Percentiles rank a stretch among this genome's conserved stretches.
Evolutionary conservation across 2,329 filamentous ascomycete species (phyloP).

Genomic region (Paracamarosporium sp.): DNA sequence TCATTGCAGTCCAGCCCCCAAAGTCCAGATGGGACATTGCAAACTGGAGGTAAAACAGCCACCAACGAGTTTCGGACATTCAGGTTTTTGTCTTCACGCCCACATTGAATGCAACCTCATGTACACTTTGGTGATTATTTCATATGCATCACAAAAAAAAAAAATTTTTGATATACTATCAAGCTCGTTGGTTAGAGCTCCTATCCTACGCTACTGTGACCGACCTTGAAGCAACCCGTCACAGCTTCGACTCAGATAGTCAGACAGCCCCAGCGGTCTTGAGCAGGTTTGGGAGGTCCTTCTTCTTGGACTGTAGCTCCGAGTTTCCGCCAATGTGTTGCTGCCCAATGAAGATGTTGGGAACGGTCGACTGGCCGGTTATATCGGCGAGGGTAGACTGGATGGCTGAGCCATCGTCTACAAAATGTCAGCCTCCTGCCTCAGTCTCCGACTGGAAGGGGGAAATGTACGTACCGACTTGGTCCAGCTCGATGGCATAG

Average conservation of each 20-base stretch:
- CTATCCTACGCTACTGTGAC: neutral
- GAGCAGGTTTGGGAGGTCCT: slow-evolving; percentile 69
- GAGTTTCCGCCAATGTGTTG: slow-evolving; percentile 98
- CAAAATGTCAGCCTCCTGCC: neutral
- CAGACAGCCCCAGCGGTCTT: slow-evolving; percentile 70
- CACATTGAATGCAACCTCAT: too few relatives aligned
- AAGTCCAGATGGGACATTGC: too few relatives aligned
- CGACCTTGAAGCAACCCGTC: neutral
- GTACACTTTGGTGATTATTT: too few relatives aligned
- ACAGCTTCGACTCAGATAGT: slow-evolving; percentile 22
- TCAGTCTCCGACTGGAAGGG: too few relatives aligned
- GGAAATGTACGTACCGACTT: slow-evolving; percentile 70
- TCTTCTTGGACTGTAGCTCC: slow-evolving; percentile 73
- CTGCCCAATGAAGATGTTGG: slow-evolving; percentile 91
- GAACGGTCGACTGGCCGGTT: slow-evolving; percentile 85
- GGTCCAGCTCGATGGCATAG: slow-evolving; percentile 81
- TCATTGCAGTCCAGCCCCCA: neutral
- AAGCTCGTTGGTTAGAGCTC: too few relatives aligned
- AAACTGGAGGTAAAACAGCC: too few relatives aligned
- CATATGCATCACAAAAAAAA: too few relatives aligned
- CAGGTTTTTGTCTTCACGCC: too few relatives aligned
- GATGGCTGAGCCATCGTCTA: slow-evolving; percentile 82
- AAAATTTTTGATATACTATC: neutral
- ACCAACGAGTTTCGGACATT: too few relatives aligned
- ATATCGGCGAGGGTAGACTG: slow-evolving; percentile 84